Evolutionary conservation across 225 moss, liverwort and hornwort species (phyloP).

Genomic region (Physcomitrium patens): DNA sequence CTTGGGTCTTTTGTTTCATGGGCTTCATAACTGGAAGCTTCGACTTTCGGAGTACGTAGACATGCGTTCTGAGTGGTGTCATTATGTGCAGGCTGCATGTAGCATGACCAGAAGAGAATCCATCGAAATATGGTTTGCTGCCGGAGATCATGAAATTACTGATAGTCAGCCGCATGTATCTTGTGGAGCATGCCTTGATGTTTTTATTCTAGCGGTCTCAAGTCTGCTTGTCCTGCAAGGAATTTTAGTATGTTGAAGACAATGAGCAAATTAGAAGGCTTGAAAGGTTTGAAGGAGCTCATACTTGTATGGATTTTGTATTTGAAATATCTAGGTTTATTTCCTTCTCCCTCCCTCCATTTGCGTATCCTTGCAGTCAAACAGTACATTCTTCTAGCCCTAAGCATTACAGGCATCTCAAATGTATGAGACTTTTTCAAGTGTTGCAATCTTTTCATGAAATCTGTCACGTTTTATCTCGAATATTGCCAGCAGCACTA

Average conservation of each 20-base stretch:
- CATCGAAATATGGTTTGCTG: slow-evolving; percentile 30
- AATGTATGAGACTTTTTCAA: neutral
- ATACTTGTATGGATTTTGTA: slow-evolving; percentile 27
- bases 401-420: no score
- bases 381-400: no score
- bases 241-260: slow-evolving; percentile 21
- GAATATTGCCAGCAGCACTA: no score
- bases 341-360: neutral
- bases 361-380: neutral
- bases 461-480: neutral
- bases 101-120: slow-evolving; percentile 30
- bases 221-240: slow-evolving; percentile 18
- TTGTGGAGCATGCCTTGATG: slow-evolving; percentile 8
- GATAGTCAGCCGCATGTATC: neutral
- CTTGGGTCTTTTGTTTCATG: neutral
- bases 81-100: slow-evolving; percentile 38
- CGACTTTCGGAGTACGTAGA: neutral
- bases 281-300: slow-evolving; percentile 15
- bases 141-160: slow-evolving; percentile 26
- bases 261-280: slow-evolving; percentile 20
- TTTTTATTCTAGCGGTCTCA: slow-evolving; percentile 27
- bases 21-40: neutral
- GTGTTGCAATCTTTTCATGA: neutral
- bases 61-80: slow-evolving; percentile 26
- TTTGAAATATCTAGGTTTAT: slow-evolving; percentile 23